Evolutionary conservation across 176 grass and related monocot species (phyloP), one percentile per base, ranked within the genome.

Genomic region (Lolium multiflorum): DNA sequence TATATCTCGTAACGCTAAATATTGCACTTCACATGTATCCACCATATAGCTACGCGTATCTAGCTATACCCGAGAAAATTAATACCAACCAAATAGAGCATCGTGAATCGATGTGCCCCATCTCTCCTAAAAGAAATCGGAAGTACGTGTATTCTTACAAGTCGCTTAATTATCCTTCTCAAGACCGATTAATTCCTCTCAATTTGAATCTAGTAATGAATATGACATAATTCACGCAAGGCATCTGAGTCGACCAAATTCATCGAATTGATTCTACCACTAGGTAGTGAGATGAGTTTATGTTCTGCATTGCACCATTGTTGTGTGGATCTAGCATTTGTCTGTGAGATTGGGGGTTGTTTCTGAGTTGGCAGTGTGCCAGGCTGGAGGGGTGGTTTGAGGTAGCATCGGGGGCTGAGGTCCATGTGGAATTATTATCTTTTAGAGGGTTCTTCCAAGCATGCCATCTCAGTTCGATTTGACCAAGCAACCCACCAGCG

Each of bases 361-460:
- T 71, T 79, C 64, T 84, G 69, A 69, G 61, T 47, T 63, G 61
- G 82, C 85, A 81, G 22, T 48, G 24, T 64, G 82, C 82, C 72
- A 88, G 89, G 89, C 71, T 88, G 85, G 82, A 85, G 41, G 22
- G 81, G 81, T 71, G 69, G 81, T 76, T 85, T 81, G 52, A 81
- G 64, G 2, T 17, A 26, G 46, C 82, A 78, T 77, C 69, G 77
- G 81, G 51, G 31, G 21, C 46, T 4, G 24, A 14, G 76, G 69
- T 75, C 56, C 48, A 57, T 80, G 69, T 16, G 77, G 17, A 70
- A 71, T 63, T 81, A 71, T 71, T 83, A 82, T 78, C 81, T 81
- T 26, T 28, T 37, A 75, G 15, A 43, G 28, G 39, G 2, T 58
- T 81, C 44, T 35, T 35, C 31, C 31, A 35, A 35, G 31, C 12